Evolutionary conservation across 225 moss, liverwort and hornwort genomes (phyloP).

Genomic region (Polytrichum formosum): DNA sequence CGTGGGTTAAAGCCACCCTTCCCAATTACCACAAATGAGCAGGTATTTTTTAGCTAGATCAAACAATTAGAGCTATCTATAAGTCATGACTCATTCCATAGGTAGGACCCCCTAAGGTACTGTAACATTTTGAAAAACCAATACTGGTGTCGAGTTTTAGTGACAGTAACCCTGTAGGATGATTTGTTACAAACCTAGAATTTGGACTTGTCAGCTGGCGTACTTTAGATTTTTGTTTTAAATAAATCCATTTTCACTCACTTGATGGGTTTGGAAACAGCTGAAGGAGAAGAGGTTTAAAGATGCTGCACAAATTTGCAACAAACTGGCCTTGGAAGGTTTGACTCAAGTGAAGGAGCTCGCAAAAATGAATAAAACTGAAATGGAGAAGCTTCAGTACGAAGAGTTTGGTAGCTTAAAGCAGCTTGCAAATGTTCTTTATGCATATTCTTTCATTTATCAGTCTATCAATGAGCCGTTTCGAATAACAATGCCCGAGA

Average conservation of each 20-base stretch:
- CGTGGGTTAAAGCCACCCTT: too few relatives aligned
- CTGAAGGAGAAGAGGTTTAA: slow-evolving; percentile 86
- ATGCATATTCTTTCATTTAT: slow-evolving; percentile 81
- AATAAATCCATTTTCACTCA: not conserved
- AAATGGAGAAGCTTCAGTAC: slow-evolving; percentile 37
- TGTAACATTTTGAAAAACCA: too few relatives aligned
- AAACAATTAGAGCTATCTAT: too few relatives aligned
- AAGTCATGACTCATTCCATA: too few relatives aligned
- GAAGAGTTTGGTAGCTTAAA: slow-evolving; percentile 31
- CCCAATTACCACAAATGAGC: too few relatives aligned
- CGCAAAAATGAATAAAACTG: slow-evolving; percentile 25
- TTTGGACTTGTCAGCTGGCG: not conserved
- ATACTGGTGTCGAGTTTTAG: too few relatives aligned
- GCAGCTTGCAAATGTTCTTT: slow-evolving; percentile 66
- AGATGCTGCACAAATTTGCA: slow-evolving; percentile 65
- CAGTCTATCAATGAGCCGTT: slow-evolving; percentile 89
- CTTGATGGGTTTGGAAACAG: slow-evolving; percentile 33
- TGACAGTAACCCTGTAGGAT: not conserved
- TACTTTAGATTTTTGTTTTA: too few relatives aligned
- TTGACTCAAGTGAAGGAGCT: slow-evolving; percentile 28
- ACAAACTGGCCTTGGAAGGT: slow-evolving; percentile 56
- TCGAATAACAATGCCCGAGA: slow-evolving; percentile 76
- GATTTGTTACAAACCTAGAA: not conserved
- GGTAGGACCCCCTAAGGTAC: too few relatives aligned
- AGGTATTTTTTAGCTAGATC: too few relatives aligned